Conservation (phyloP, 2,329 filamentous ascomycete genomes). For the Diaporthe nobilis region DNA sequence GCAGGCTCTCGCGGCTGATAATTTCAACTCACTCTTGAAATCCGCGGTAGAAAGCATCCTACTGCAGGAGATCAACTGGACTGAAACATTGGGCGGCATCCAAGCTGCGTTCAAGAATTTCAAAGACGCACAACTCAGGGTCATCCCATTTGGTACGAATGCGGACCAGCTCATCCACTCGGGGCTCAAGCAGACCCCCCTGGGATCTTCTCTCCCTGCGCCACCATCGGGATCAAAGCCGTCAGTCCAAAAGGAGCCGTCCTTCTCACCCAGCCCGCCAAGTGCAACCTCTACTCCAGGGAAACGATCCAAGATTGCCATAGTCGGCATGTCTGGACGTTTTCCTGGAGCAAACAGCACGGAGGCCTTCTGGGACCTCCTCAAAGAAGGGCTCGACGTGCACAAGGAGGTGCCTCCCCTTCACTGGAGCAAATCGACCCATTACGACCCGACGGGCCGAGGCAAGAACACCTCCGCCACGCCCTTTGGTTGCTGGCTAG, state of each 20-base stretch:
- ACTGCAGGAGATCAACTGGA: constrained; percentile 50
- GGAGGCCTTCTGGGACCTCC: constrained; percentile 44
- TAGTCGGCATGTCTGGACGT: constrained; percentile 76
- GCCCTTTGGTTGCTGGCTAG: constrained; percentile 53
- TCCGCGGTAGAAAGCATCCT: constrained; percentile 51
- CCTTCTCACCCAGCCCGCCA: constrained; percentile 15
- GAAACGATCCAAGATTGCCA: constrained; percentile 78
- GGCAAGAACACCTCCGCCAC: constrained; percentile 74
- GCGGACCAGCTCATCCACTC: constrained; percentile 29
- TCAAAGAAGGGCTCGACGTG: constrained; percentile 39
- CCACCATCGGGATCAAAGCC: constrained; percentile 18
- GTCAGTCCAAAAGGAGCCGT: constrained; percentile 16
- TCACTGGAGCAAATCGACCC: constrained; percentile 66
- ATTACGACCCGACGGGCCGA: constrained; percentile 76
- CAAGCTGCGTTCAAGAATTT: constrained; percentile 48
- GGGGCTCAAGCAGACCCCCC: constrained; percentile 19
- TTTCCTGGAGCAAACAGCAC: constrained; percentile 40
- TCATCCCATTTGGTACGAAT: constrained; percentile 13
- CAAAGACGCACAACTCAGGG: constrained; percentile 43
- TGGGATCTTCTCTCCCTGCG: not conserved
- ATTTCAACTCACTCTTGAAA: constrained; percentile 46
- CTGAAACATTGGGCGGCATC: constrained; percentile 46
- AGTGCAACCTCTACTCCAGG: not conserved
- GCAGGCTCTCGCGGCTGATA: constrained; percentile 48
- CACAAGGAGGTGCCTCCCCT: constrained; percentile 40